Evolutionary conservation across 805 yeast species (phyloP).

Genomic region (Danielia oregonensis): DNA sequence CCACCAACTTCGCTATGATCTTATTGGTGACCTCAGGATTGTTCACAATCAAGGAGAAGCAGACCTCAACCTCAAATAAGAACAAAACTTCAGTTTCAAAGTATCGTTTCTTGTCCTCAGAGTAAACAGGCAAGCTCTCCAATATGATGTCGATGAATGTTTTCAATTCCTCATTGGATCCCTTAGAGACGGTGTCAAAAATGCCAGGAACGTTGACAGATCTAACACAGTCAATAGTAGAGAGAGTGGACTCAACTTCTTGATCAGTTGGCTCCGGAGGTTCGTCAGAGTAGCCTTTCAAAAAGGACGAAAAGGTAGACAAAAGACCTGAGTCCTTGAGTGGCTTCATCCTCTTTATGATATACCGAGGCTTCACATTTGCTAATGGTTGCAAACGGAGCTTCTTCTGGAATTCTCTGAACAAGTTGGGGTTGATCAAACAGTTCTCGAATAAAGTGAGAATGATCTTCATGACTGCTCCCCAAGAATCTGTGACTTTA

Average conservation of each 20-base stretch:
- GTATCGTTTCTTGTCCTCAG: conserved; percentile 30
- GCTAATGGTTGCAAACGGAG: conserved; percentile 52
- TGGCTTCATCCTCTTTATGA: conserved; percentile 59
- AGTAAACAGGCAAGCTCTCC: conserved; percentile 23
- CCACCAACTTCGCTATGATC: conserved; percentile 12
- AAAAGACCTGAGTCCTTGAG: conserved; percentile 75
- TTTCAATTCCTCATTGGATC: conserved; percentile 33
- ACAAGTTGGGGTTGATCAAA: conserved; percentile 58
- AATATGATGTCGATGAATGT: conserved; percentile 32
- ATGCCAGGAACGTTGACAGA: conserved; percentile 60
- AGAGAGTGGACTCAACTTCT: conserved; percentile 80
- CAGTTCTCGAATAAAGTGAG: conserved; percentile 69
- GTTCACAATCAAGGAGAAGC: conserved; percentile 29
- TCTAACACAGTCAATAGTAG: conserved; percentile 78
- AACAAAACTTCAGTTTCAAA: conserved; percentile 48
- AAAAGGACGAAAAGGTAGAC: conserved; percentile 86
- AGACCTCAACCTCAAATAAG: conserved; percentile 41
- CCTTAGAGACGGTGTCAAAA: conserved; percentile 46
- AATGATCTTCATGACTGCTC: conserved; percentile 52
- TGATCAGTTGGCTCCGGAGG: conserved; percentile 90
- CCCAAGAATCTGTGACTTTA: conserved; percentile 57
- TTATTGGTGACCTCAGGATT: conserved; percentile 20
- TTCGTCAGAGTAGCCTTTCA: conserved; percentile 83
- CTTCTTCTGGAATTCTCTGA: conserved; percentile 59
- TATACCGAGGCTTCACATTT: conserved; percentile 61